Percentiles rank a stretch among this genome's conserved stretches.
Conservation (phyloP, 306 rosid genomes). For the Comarum palustre region DNA sequence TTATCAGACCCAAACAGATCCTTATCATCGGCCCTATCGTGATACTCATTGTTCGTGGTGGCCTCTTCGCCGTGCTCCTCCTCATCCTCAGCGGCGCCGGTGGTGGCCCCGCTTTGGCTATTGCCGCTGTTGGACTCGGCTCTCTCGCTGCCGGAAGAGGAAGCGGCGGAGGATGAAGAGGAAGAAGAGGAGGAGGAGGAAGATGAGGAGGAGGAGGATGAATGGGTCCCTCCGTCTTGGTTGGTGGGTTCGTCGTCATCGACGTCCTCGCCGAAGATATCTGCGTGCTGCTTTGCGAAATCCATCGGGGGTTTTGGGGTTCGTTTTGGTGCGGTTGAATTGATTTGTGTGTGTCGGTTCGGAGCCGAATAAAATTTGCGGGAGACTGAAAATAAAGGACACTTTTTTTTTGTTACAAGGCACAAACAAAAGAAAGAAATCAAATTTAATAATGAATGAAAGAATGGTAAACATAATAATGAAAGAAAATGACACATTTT, state of each 20-base stretch:
- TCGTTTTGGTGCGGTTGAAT: neutral
- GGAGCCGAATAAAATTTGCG: slow-evolving; percentile 5
- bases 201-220: slow-evolving; percentile 58
- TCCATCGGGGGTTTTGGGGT: slow-evolving; percentile 39
- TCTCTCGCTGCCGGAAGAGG: slow-evolving; percentile 62
- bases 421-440: too few species aligned
- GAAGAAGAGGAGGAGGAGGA: slow-evolving; percentile 41
- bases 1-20: slow-evolving; percentile 93
- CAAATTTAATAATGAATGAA: too few species aligned
- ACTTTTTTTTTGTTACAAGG: too few species aligned
- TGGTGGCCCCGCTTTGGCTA: slow-evolving; percentile 49
- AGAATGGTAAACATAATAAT: too few species aligned
- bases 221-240: slow-evolving; percentile 49
- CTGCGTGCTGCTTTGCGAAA: slow-evolving; percentile 61
- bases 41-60: slow-evolving; percentile 28
- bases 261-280: slow-evolving; percentile 58
- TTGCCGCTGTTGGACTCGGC: slow-evolving; percentile 36
- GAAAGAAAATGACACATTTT: too few species aligned
- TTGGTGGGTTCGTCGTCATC: slow-evolving; percentile 34
- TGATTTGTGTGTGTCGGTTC: neutral
- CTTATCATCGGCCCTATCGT: slow-evolving; percentile 32
- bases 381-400: too few species aligned
- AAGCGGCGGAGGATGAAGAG: slow-evolving; percentile 23
- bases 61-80: slow-evolving; percentile 57
- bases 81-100: slow-evolving; percentile 36